These are phyloP conservation scores for Trichocladium antarcticum DNA, from an alignment of 495 filamentous ascomycete genomes.

Conservation along the genomic window DNA sequence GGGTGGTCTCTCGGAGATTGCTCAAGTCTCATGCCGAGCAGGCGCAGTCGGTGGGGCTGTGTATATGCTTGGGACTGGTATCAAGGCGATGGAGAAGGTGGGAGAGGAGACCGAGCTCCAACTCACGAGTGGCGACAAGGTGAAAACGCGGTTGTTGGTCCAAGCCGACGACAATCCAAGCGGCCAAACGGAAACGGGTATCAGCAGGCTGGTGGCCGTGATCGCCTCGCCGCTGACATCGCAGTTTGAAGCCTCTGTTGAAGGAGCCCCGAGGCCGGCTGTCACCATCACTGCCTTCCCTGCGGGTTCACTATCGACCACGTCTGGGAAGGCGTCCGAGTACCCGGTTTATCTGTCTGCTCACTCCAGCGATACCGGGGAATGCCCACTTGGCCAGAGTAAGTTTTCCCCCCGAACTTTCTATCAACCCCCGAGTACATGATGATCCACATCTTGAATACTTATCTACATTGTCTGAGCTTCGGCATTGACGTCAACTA, in stretches of 20 bases:
- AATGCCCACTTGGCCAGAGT: constrained; percentile 82
- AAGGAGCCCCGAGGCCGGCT: constrained; percentile 63
- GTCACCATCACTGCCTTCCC: constrained; percentile 68
- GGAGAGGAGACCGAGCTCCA: constrained; percentile 32
- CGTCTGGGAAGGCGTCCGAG: constrained; percentile 26
- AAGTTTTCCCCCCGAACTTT: constrained; percentile 37
- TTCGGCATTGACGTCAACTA: constrained; percentile 71
- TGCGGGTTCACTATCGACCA: constrained; percentile 33
- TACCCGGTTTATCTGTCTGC: constrained; percentile 59
- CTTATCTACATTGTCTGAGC: constrained; percentile 99
- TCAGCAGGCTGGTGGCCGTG: constrained; percentile 46
- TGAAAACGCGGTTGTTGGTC: constrained; percentile 49
- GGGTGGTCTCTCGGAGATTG: constrained; percentile 83
- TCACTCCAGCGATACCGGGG: constrained; percentile 78
- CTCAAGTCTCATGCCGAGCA: constrained; percentile 85
- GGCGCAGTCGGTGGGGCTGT: constrained; percentile 84
- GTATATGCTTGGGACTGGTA: constrained; percentile 68
- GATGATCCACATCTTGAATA: constrained; percentile 80
- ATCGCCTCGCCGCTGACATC: constrained; percentile 53
- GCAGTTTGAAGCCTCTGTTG: constrained; percentile 59
- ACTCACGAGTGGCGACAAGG: constrained; percentile 49
- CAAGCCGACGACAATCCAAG: constrained; percentile 27
- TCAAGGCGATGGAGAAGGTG: constrained; percentile 30
- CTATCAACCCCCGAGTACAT: constrained; percentile 29
- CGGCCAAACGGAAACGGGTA: constrained; percentile 13